Percentiles rank a stretch among this genome's conserved stretches.
These are phyloP conservation scores for Schizothecium vesticola DNA, from an alignment of 495 filamentous ascomycete species.

Conservation along the genomic window DNA sequence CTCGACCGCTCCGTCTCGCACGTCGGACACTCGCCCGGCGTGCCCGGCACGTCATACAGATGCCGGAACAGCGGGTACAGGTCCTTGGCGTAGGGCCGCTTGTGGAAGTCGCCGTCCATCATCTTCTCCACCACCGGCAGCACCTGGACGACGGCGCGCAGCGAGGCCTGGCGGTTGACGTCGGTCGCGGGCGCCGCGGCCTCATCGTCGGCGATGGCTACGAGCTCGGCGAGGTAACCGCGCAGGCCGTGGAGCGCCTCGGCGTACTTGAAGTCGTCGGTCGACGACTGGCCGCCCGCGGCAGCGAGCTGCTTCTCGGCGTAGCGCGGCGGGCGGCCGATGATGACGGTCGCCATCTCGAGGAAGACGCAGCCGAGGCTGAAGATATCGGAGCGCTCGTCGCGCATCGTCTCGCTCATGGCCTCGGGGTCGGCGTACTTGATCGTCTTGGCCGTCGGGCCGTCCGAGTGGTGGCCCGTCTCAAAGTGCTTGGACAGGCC, in stretches of 20 bases:
- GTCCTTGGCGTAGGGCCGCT: constrained; percentile 23
- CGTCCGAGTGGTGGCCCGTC: constrained; percentile 29
- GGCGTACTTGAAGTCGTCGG: constrained; percentile 22
- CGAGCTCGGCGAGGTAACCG: constrained; percentile 16
- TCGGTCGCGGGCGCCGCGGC: not conserved
- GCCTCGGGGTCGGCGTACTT: constrained; percentile 47
- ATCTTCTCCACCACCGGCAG: constrained; percentile 23
- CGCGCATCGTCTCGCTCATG: constrained; percentile 29
- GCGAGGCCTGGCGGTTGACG: constrained; percentile 7
- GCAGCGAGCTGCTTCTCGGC: constrained; percentile 24
- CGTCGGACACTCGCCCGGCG: constrained; percentile 20
- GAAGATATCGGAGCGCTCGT: constrained; percentile 44
- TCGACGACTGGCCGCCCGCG: not conserved
- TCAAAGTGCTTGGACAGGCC: constrained; percentile 38
- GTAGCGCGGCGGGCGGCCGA: constrained; percentile 26
- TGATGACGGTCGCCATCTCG: constrained; percentile 38
- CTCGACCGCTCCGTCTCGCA: constrained; percentile 27
- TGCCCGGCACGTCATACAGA: constrained; percentile 22
- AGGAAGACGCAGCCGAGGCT: constrained; percentile 46
- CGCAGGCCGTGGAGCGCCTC: constrained; percentile 23
- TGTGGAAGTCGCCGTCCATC: constrained; percentile 21
- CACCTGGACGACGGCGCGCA: constrained; percentile 20
- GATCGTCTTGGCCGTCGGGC: constrained; percentile 30
- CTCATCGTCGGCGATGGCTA: constrained; percentile 13
- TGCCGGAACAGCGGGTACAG: constrained; percentile 29